Percentiles rank a stretch among this genome's conserved stretches.
These are phyloP conservation scores for Leptographium wingfieldii DNA, from an alignment of 2,329 filamentous ascomycete species.

Conservation along the genomic window DNA sequence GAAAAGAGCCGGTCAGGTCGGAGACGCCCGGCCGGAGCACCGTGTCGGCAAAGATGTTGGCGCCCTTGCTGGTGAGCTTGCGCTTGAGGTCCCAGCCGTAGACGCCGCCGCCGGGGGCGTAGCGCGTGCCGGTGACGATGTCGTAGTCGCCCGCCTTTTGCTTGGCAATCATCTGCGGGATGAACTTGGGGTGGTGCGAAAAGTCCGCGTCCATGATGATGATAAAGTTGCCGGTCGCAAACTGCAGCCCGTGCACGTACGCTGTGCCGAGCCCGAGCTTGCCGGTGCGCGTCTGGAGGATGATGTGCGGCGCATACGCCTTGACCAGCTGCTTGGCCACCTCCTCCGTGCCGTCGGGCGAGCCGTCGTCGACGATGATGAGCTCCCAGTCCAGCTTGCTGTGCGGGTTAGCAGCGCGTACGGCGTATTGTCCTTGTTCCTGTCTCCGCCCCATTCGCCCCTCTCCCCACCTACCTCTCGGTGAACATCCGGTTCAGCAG, in stretches of 20 bases:
- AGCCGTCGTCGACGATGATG: constrained; percentile 96
- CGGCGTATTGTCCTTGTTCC: not conserved
- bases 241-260: constrained; percentile 90
- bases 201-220: constrained; percentile 99
- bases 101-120: constrained; percentile 79
- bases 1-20: constrained; percentile 88
- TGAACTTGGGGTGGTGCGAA: constrained; percentile 98
- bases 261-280: constrained; percentile 96
- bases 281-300: constrained; percentile 78
- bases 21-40: constrained; percentile 86
- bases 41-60: constrained; percentile 92
- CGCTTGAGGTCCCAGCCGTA: constrained; percentile 94
- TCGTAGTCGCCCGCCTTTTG: constrained; percentile 74
- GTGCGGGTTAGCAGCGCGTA: not conserved
- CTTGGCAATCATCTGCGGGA: constrained; percentile 78
- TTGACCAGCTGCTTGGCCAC: constrained; percentile 83
- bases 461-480: constrained; percentile 50
- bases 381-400: constrained; percentile 95
- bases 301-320: constrained; percentile 66
- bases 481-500: constrained; percentile 86
- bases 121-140: constrained; percentile 92
- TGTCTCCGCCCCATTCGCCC: not conserved
- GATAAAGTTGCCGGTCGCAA: constrained; percentile 82
- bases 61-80: constrained; percentile 72
- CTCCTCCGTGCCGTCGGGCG: constrained; percentile 86